Conservation (phyloP, 2,329 filamentous ascomycete genomes). For the Diaporthe vaccinii region DNA sequence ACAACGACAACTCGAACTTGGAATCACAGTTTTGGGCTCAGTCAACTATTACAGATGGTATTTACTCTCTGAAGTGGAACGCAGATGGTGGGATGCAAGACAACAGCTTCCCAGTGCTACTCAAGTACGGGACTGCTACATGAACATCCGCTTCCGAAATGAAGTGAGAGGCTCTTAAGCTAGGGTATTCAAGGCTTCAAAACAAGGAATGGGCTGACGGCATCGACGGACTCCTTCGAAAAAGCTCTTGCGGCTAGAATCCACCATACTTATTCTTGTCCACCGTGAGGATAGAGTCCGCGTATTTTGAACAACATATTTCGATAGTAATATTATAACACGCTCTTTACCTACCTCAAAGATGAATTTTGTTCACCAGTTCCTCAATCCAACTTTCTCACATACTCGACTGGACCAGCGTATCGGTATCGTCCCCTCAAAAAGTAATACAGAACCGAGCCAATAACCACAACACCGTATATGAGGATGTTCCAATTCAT, state of each 20-base stretch:
- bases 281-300: not conserved
- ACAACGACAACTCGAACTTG: constrained; percentile 43
- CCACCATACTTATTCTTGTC: not conserved
- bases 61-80: constrained; percentile 29
- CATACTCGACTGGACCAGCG: constrained; percentile 16
- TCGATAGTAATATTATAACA: not conserved
- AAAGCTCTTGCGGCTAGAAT: not conserved
- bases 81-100: constrained; percentile 6
- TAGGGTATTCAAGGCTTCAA: too few relatives aligned
- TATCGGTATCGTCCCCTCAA: constrained; percentile 8
- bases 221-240: not conserved
- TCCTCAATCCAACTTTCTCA: constrained; percentile 7
- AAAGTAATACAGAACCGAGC: constrained; percentile 34
- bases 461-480: constrained; percentile 34
- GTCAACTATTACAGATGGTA: constrained; percentile 31
- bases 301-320: not conserved
- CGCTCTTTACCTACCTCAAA: not conserved
- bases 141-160: not conserved
- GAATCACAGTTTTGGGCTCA: constrained; percentile 44
- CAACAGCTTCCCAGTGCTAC: constrained; percentile 14
- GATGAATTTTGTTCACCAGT: not conserved
- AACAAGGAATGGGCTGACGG: not conserved
- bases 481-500: constrained; percentile 42
- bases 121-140: constrained; percentile 6
- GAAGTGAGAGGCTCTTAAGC: rapidly evolving